Conservation (phyloP, 1,284 basidiomycete genomes). For the Coniferiporia weirii region DNA sequence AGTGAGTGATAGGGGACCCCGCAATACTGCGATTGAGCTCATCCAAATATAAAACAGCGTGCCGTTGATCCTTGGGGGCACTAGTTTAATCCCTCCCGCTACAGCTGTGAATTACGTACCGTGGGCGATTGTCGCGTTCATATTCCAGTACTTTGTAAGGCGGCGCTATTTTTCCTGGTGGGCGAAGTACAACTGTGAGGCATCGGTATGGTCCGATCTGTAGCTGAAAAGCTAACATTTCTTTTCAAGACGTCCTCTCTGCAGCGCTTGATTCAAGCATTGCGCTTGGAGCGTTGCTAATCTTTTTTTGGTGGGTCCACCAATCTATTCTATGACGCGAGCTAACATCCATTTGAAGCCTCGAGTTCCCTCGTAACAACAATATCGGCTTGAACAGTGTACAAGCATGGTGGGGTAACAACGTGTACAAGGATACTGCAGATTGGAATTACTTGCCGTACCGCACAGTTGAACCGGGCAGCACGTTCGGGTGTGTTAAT, state of each 20-base stretch:
- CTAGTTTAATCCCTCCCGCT: constrained; percentile 36
- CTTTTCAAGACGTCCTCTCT: constrained; percentile 41
- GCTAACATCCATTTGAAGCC: constrained; percentile 22
- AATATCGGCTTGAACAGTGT: constrained; percentile 35
- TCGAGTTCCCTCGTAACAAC: constrained; percentile 45
- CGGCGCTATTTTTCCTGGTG: constrained; percentile 49
- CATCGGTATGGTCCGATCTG: not conserved
- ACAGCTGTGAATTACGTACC: constrained; percentile 55
- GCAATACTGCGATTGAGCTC: constrained; percentile 3
- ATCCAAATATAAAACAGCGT: constrained; percentile 25
- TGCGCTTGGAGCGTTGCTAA: constrained; percentile 41
- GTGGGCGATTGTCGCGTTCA: constrained; percentile 52
- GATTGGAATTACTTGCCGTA: constrained; percentile 31
- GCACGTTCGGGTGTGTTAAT: constrained; percentile 30
- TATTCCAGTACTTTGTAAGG: constrained; percentile 50
- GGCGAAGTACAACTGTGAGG: constrained; percentile 55
- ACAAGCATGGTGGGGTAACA: constrained; percentile 50
- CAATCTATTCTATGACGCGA: not conserved
- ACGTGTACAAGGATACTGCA: constrained; percentile 35
- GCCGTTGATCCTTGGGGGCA: constrained; percentile 30
- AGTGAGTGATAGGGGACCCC: constrained; percentile 14
- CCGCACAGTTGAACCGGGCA: constrained; percentile 22
- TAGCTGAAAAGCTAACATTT: not conserved
- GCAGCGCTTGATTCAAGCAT: constrained; percentile 48
- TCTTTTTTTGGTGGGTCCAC: constrained; percentile 43